Percentiles rank a stretch among this genome's conserved stretches.
phyloP scores from a whole-genome alignment of 345 rosid species.

The Tarenaya hassleriana region DNA sequence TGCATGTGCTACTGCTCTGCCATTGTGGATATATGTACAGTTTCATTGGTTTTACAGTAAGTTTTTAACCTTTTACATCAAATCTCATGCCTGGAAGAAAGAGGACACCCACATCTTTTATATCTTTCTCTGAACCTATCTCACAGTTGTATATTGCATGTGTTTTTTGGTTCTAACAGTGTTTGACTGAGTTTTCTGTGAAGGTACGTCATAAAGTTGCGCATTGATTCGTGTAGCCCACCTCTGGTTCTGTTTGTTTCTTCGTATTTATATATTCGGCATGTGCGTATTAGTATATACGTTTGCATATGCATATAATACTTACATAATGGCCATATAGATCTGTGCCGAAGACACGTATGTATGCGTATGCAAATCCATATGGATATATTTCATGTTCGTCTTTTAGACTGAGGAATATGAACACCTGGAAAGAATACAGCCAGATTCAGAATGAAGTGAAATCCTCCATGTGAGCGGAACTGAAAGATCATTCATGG shows the following conservation, averaged over 20 bases:
- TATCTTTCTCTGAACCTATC: background rate
- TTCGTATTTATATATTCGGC: slow-evolving; percentile 17
- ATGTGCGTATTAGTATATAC: slow-evolving; percentile 3
- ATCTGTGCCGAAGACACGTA: background rate
- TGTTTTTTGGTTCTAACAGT: slow-evolving; percentile 13
- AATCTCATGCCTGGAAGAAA: slow-evolving; percentile 1
- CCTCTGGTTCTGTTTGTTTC: slow-evolving; percentile 21
- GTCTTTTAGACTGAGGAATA: slow-evolving; percentile 12
- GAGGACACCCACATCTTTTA: background rate
- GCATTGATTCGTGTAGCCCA: slow-evolving; percentile 33
- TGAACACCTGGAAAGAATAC: slow-evolving; percentile 11
- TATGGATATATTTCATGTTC: background rate
- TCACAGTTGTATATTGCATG: background rate
- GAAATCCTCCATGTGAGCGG: slow-evolving; percentile 22
- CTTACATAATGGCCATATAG: no score
- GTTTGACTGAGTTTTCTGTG: no score
- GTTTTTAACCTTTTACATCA: no score
- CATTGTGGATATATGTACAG: slow-evolving; percentile 3
- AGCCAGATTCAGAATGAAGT: slow-evolving; percentile 12
- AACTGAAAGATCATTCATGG: no score
- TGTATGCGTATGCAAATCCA: slow-evolving; percentile 3
- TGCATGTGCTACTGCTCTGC: background rate
- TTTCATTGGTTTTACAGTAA: no score
- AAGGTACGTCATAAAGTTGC: no score
- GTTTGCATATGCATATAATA: background rate